Conservation (phyloP, 306 rosid species). For the Sicyos baderoa region DNA sequence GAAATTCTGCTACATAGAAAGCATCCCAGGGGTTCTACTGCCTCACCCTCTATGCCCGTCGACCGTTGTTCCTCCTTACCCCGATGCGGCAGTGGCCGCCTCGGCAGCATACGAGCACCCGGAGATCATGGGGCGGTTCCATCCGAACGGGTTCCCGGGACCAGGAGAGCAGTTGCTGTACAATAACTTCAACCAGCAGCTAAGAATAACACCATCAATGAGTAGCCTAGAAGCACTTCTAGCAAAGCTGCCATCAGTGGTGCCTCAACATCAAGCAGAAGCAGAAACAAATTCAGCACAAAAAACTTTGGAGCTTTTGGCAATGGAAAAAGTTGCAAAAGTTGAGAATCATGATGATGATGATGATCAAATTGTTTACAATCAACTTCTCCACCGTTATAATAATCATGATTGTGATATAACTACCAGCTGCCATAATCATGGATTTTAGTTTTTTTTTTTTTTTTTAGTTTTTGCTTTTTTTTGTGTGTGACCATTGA, state of each 20-base stretch:
- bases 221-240: conserved; percentile 67
- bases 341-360: conserved; percentile 44
- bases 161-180: conserved; percentile 23
- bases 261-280: conserved; percentile 30
- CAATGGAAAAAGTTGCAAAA: conserved; percentile 48
- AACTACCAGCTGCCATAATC: conserved; percentile 29
- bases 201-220: conserved; percentile 59
- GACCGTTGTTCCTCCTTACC: conserved; percentile 28
- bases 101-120: conserved; percentile 26
- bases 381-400: conserved; percentile 13
- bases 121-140: conserved; percentile 45
- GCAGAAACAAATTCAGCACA: conserved; percentile 19
- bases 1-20: conserved; percentile 84
- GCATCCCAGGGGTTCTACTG: conserved; percentile 89
- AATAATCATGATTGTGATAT: conserved; percentile 31
- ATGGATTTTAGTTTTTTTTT: neutral
- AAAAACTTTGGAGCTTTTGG: conserved; percentile 39
- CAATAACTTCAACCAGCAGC: conserved; percentile 33
- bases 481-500: neutral
- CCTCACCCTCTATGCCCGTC: conserved; percentile 89
- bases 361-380: conserved; percentile 29
- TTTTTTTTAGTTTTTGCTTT: neutral
- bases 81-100: neutral
- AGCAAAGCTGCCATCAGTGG: conserved; percentile 62
- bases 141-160: conserved; percentile 23